These are phyloP conservation scores for Hura crepitans DNA, from an alignment of 441 rosid species.

Conservation along the genomic window DNA sequence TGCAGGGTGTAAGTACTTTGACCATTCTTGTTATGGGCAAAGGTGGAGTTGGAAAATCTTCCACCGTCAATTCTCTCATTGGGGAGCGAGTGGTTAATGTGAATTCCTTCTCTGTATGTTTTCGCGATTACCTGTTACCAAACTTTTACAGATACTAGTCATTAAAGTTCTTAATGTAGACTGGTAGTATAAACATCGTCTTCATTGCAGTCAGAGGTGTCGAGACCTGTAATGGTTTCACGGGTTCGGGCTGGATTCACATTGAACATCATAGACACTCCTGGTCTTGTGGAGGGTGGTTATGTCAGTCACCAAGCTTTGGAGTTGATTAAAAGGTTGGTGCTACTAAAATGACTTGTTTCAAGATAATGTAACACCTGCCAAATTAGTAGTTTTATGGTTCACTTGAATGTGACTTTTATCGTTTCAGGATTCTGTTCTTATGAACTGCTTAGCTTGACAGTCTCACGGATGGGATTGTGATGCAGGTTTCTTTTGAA, in stretches of 20 bases:
- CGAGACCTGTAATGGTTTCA: conserved; percentile 84
- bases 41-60: conserved; percentile 97
- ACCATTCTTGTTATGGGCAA: conserved; percentile 93
- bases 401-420: neutral
- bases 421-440: neutral
- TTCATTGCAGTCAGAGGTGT: conserved; percentile 59
- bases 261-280: conserved; percentile 77
- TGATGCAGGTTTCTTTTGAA: conserved; percentile 75
- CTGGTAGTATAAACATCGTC: neutral
- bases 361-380: neutral
- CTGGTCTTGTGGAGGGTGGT: conserved; percentile 95
- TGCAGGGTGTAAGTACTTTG: conserved; percentile 67
- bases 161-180: neutral
- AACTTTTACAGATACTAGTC: neutral
- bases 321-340: conserved; percentile 78
- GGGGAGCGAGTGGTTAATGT: conserved; percentile 88
- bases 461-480: conserved; percentile 5
- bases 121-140: conserved; percentile 1
- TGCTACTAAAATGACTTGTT: conserved; percentile 14
- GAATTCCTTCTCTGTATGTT: conserved; percentile 72
- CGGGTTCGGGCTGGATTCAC: conserved; percentile 80
- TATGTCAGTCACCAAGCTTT: conserved; percentile 88
- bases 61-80: conserved; percentile 86
- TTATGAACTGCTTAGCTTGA: neutral
- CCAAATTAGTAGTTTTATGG: neutral